These are phyloP conservation scores for Juncus inflexus DNA, from an alignment of 176 grass and related monocot species.

Conservation along the genomic window DNA sequence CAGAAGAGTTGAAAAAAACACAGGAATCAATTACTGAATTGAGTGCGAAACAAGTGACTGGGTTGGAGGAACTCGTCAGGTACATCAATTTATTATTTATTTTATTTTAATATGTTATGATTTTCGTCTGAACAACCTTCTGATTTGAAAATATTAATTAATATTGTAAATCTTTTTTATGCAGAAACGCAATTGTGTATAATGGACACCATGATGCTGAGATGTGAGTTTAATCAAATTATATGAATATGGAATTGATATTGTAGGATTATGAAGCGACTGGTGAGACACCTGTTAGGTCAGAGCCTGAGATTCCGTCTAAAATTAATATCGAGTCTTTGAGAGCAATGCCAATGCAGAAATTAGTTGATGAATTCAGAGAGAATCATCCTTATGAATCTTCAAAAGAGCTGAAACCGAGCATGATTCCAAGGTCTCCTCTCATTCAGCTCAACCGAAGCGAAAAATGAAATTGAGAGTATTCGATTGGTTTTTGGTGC, in stretches of 20 bases:
- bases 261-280: constrained; percentile 72
- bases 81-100: constrained; percentile 22
- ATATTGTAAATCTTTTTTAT: constrained; percentile 6
- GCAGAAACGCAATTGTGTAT: constrained; percentile 49
- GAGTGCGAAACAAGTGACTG: constrained; percentile 60
- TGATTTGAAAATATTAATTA: constrained; percentile 11
- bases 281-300: constrained; percentile 72
- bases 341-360: constrained; percentile 79
- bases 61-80: constrained; percentile 74
- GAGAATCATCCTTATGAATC: constrained; percentile 84
- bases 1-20: constrained; percentile 74
- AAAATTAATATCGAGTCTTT: constrained; percentile 72
- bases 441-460: constrained; percentile 53
- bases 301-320: constrained; percentile 64
- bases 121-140: not conserved
- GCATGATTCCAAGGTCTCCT: constrained; percentile 80
- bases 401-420: constrained; percentile 53
- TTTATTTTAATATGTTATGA: not conserved
- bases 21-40: constrained; percentile 60
- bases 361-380: constrained; percentile 64
- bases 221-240: not conserved
- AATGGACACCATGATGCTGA: constrained; percentile 73
- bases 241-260: not conserved
- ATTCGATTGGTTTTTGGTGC: no score
- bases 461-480: no score